Base-by-base conservation (phyloP, 345 rosid species). In the Bruguiera sexangula region DNA sequence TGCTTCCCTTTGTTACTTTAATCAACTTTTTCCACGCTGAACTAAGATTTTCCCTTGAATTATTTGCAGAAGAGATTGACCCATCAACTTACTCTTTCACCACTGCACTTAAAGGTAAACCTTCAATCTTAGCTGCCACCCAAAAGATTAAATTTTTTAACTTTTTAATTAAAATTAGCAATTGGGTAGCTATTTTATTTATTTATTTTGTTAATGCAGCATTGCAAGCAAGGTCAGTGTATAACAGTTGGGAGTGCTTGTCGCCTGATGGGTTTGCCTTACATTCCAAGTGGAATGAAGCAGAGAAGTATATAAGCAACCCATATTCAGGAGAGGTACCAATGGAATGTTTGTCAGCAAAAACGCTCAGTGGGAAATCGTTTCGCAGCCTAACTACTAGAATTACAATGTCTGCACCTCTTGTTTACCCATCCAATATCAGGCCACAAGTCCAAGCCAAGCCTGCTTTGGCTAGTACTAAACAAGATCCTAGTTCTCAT, bases 241-340 rank as follows among this genome's bases (percentile, higher is more conserved):
- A 61, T 37, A 80, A 82, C 21, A 74, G 75, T n/a, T 84, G 87
- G 87, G 97, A 92, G 26, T 87, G 94, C 73, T 75, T 62, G 58
- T 85, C 89, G 50, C 92, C 96, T 26, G 96, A 92, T 30, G 98
- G 97, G 55, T 88, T 90, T 79, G 85, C 91, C 24, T 80, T 96
- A 66, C 83, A 96, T 63, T 90, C 99, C 1, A 92, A 96, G 67
- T 96, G 99, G 99, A 89, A 82, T 67, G 98, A 96, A 75, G 99
- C 99, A 26, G 98, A 96, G 87, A 92, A 86, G 48, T 96, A 96
- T 72, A 96, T 96, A 19, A 81, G 96, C 73, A 96, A 96, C 65
- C 99, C 99, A 37, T 83, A 84, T n/a, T 96, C 99, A n/a, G 98
- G 99, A 68, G 86, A 92, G 77, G 90, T 92, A 30, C 99, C 99